Percentiles rank a stretch among this genome's conserved stretches.
Evolutionary conservation across 805 yeast genomes (phyloP).

Genomic region (Metschnikowia chrysomelidarum): DNA sequence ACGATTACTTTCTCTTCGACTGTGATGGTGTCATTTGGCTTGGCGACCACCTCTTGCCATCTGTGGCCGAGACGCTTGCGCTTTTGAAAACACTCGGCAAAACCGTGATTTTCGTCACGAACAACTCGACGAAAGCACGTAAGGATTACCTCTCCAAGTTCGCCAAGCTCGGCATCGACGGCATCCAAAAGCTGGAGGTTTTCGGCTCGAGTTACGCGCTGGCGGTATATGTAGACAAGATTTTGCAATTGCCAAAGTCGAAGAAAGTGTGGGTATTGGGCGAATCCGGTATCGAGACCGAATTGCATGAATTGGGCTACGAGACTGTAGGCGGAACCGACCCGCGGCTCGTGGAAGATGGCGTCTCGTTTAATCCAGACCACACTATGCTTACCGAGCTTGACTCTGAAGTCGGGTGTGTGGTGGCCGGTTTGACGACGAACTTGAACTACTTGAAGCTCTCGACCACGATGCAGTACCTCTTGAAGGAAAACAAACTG

Average conservation of each 20-base stretch:
- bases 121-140: conserved; percentile 91
- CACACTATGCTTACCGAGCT: conserved; percentile 53
- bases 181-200: conserved; percentile 58
- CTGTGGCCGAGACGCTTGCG: conserved; percentile 70
- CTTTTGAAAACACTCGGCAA: conserved; percentile 56
- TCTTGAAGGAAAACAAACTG: conserved; percentile 52
- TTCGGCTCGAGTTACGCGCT: conserved; percentile 92
- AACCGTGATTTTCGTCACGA: conserved; percentile 84
- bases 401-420: conserved; percentile 80
- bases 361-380: conserved; percentile 53
- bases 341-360: conserved; percentile 46
- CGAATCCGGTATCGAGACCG: conserved; percentile 80
- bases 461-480: conserved; percentile 78
- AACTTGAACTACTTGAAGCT: conserved; percentile 78
- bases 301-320: conserved; percentile 72
- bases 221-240: conserved; percentile 79
- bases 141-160: conserved; percentile 74
- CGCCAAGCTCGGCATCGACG: conserved; percentile 52
- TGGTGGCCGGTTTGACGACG: conserved; percentile 82
- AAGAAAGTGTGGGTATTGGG: conserved; percentile 89
- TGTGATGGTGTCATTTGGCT: conserved; percentile 98
- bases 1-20: conserved; percentile 89
- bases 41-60: conserved; percentile 78
- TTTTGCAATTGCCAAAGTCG: conserved; percentile 67
- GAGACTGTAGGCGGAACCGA: conserved; percentile 82